Evolutionary conservation across 2,329 filamentous ascomycete genomes (phyloP).

Genomic region (Penicillium brasilianum): DNA sequence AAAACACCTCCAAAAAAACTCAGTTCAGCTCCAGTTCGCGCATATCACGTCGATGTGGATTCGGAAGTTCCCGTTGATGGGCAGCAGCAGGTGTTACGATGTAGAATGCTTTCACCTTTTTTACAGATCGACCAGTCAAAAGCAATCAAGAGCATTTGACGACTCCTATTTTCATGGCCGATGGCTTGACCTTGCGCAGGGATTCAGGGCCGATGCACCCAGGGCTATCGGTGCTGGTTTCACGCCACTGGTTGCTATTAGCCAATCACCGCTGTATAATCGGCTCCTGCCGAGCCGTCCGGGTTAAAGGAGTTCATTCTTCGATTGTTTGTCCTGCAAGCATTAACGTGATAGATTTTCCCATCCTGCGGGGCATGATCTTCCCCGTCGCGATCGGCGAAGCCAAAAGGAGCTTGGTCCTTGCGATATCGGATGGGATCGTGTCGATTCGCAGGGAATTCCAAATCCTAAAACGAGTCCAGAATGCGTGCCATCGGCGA

Average conservation of each 20-base stretch:
- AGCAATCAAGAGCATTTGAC: background rate
- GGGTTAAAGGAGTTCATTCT: slow-evolving; percentile 6
- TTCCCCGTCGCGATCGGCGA: background rate
- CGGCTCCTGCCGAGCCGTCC: slow-evolving; percentile 21
- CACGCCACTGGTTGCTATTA: slow-evolving; percentile 6
- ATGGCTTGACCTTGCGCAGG: slow-evolving; percentile 17
- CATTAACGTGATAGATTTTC: background rate
- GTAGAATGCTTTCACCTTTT: slow-evolving; percentile 12
- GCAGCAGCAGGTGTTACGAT: background rate
- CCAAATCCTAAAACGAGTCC: background rate
- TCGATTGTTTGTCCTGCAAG: slow-evolving; percentile 10
- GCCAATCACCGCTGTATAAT: slow-evolving; percentile 16
- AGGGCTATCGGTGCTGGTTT: slow-evolving; percentile 11
- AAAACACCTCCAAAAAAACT: slow-evolving; percentile 1
- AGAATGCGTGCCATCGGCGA: background rate
- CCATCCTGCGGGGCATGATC: background rate
- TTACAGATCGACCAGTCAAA: slow-evolving; percentile 19
- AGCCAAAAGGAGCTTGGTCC: background rate
- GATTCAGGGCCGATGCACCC: slow-evolving; percentile 10
- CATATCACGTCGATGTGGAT: background rate
- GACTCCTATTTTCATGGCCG: slow-evolving; percentile 7
- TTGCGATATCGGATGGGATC: background rate
- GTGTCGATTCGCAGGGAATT: background rate
- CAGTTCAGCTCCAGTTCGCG: slow-evolving; percentile 7
- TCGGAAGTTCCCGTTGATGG: slow-evolving; percentile 25